phyloP scores from a whole-genome alignment of 176 grass and related monocot species.

The Alopecurus myosuroides region DNA sequence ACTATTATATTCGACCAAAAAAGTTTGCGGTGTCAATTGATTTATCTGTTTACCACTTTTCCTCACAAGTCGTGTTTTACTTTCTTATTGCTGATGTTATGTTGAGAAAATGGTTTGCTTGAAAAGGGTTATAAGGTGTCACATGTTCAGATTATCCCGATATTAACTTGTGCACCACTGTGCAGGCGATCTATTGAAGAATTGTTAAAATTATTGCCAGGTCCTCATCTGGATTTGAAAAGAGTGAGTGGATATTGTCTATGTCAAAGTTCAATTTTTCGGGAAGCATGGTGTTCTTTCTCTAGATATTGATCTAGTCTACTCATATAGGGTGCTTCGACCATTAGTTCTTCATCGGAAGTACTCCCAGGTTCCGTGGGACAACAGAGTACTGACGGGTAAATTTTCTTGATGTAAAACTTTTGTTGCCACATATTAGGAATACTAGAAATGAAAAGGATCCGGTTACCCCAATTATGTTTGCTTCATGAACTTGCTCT shows the following conservation, averaged over 20 bases:
- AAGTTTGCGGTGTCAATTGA: not conserved
- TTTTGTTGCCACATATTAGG: not conserved
- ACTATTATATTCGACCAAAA: not conserved
- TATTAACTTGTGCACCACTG: not conserved
- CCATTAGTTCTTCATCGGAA: conserved; percentile 31
- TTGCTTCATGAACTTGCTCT: not conserved
- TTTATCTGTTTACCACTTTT: not conserved
- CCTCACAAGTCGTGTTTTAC: not conserved
- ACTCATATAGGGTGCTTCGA: conserved; percentile 29
- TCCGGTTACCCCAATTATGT: not conserved
- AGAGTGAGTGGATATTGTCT: conserved; percentile 37
- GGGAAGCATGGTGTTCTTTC: not conserved
- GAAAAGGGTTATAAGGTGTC: not conserved
- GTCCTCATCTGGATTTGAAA: conserved; percentile 90
- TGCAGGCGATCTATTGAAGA: conserved; percentile 94
- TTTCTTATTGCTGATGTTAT: not conserved
- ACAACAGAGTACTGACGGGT: conserved; percentile 70
- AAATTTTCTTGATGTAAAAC: not conserved
- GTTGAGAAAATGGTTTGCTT: not conserved
- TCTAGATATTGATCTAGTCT: not conserved
- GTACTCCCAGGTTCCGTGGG: conserved; percentile 13
- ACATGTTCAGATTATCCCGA: not conserved
- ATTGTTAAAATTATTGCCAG: conserved; percentile 70
- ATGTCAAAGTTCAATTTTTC: not conserved
- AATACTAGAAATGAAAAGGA: conserved; percentile 21